Percentiles rank a stretch among this genome's conserved stretches.
Evolutionary conservation across 176 grass and related monocot species (phyloP).

Genomic region (Oryza coarctata): DNA sequence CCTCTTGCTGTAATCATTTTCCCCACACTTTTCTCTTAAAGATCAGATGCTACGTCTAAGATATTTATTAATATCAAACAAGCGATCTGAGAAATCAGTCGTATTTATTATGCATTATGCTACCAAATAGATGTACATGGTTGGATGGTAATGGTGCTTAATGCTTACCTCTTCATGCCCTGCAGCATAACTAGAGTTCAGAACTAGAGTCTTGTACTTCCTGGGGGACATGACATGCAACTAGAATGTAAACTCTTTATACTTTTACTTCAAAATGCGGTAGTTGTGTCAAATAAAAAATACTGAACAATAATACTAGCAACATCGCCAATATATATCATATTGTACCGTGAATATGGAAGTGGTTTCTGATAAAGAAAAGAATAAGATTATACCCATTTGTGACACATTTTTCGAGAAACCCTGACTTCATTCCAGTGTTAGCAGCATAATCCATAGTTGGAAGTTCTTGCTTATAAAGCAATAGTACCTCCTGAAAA

Average conservation of each 20-base stretch:
- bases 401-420: slow-evolving; percentile 68
- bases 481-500: slow-evolving; percentile 70
- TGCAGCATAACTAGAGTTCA: slow-evolving; percentile 36
- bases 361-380: neutral
- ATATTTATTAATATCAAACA: slow-evolving; percentile 6
- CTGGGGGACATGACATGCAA: slow-evolving; percentile 41
- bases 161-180: slow-evolving; percentile 52
- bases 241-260: neutral
- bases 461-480: slow-evolving; percentile 84
- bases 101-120: neutral
- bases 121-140: neutral
- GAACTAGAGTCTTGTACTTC: slow-evolving; percentile 78
- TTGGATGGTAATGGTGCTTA: slow-evolving; percentile 23
- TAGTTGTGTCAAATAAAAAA: neutral
- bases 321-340: neutral
- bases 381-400: slow-evolving; percentile 45
- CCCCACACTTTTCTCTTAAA: neutral
- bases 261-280: neutral
- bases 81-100: neutral
- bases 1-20: neutral
- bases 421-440: slow-evolving; percentile 72
- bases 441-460: slow-evolving; percentile 83
- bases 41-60: neutral
- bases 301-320: neutral
- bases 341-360: neutral